Evolutionary conservation across 306 rosid genomes (phyloP), one percentile per base, ranked within the genome.

Genomic region (Hylodesmum podocarpum): DNA sequence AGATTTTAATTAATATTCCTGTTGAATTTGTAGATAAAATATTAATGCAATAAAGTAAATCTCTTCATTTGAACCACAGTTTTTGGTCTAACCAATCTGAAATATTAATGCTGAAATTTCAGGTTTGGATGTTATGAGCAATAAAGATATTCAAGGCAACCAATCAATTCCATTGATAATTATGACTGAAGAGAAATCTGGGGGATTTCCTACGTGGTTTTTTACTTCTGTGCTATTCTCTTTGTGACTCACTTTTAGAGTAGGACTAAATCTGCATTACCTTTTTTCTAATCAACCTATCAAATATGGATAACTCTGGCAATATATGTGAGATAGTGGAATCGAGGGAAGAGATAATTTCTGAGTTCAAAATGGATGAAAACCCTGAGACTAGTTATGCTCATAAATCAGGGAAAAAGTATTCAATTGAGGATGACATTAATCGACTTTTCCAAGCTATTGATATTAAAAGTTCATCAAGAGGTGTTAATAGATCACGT

Each of bases 391-490:
- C 86, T 36, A 79, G 83, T 66, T 80, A 81, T 78, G 67, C 76
- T 36, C 66, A 74, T 34, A 75, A 79, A 68, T 81, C 77, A 49
- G 96, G 89, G 55, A 89, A 83, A 69, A 86, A 64, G 81, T 90
- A 80, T 87, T 95, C 97, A 0, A 89, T 95, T 15, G 96, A 92
- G 89, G 97, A 89, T 86, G 97, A 95, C 72, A 95, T 95, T 15
- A 86, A 95, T 37, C 88, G 89, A 59, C 96, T 95, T 78, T 95
- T 95, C 84, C 96, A 90, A 86, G 90, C 93, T 39, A 92, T 95
- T 84, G 92, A 92, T 44, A 67, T 84, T 59, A 88, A 86, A 81
- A 80, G 74, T 65, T 84, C 93, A 58, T 85, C 87, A 55, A 88
- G 92, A 83, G 85, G 84, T 63, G 80, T 75, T 31, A 85, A 84